A percentile compares a stretch with the other conserved stretches of the same genome.
Evolutionary conservation across 441 rosid species (phyloP).

Genomic region (Syzygium syzygioides): DNA sequence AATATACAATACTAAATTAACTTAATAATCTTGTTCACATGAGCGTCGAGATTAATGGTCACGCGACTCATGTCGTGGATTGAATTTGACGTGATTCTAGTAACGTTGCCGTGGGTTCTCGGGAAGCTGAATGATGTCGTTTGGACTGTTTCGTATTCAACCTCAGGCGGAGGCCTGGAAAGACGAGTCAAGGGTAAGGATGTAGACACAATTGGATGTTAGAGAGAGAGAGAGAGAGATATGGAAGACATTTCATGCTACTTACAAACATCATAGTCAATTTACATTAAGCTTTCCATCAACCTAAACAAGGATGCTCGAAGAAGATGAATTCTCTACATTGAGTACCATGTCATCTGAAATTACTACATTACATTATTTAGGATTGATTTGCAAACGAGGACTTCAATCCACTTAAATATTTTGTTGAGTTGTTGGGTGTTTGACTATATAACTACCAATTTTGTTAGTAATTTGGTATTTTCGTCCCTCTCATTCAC

Average conservation of each 20-base stretch:
- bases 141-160: not conserved
- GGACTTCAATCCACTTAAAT: not conserved
- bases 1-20: too few species aligned
- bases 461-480: not conserved
- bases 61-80: not conserved
- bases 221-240: not conserved
- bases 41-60: not conserved
- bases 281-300: not conserved
- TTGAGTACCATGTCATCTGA: not conserved
- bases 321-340: not conserved
- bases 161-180: not conserved
- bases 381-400: not conserved
- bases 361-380: not conserved
- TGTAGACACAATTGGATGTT: not conserved
- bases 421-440: not conserved
- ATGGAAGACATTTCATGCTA: not conserved
- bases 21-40: not conserved
- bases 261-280: not conserved
- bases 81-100: not conserved
- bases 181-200: not conserved
- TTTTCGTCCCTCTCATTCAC: not conserved
- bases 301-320: too few species aligned
- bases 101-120: not conserved
- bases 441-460: not conserved
- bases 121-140: too few species aligned